Percentiles rank a stretch among this genome's conserved stretches.
Conservation (phyloP, 2,329 filamentous ascomycete genomes). For the Bimuria novae-zelandiae region DNA sequence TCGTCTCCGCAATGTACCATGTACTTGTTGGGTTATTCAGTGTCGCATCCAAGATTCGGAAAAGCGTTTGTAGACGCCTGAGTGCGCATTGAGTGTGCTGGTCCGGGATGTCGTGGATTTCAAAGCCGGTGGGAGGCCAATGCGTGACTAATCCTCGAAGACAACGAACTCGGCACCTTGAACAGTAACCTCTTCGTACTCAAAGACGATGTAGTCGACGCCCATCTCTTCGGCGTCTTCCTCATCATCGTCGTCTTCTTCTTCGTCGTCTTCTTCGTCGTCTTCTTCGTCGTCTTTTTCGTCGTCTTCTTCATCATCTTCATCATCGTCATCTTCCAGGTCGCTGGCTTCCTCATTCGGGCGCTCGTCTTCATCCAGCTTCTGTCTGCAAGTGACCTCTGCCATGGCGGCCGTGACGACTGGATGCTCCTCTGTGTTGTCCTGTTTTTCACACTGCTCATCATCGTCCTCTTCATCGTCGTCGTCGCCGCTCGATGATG, state of each 20-base stretch:
- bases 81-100: too few relatives aligned
- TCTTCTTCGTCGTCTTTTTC: not conserved
- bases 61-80: too few relatives aligned
- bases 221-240: not conserved
- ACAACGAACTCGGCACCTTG: conserved; percentile 2
- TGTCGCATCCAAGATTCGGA: too few relatives aligned
- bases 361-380: not conserved
- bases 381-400: not conserved
- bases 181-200: not conserved
- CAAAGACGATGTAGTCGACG: not conserved
- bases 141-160: not conserved
- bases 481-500: not conserved
- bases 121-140: not conserved
- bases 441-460: not conserved
- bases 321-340: not conserved
- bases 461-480: not conserved
- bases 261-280: not conserved
- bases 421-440: not conserved
- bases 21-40: too few relatives aligned
- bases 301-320: conserved; percentile 1
- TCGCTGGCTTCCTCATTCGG: not conserved
- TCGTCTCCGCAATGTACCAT: too few relatives aligned
- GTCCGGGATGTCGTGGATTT: too few relatives aligned
- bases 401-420: not conserved
- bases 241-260: not conserved